Percentiles rank a stretch among this genome's conserved stretches.
Conservation (phyloP, 2,329 filamentous ascomycete species). For the Sordariomycetes sp. region DNA sequence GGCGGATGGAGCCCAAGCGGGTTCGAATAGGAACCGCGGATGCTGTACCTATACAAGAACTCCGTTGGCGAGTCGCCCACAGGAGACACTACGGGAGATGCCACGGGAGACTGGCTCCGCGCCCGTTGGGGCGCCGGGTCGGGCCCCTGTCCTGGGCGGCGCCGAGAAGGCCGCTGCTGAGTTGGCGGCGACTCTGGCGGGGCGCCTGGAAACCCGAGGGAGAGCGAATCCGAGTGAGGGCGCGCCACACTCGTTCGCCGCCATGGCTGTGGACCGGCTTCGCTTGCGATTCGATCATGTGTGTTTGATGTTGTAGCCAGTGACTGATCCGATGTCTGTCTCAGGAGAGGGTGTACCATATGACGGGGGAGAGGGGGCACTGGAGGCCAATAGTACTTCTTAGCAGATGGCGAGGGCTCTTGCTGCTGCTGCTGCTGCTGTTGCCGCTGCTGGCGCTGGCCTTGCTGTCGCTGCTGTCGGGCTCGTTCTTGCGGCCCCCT, state of each 20-base stretch:
- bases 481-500: not conserved
- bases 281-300: not conserved
- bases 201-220: not conserved
- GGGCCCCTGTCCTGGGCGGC: not conserved
- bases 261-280: not conserved
- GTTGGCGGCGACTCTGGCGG: not conserved
- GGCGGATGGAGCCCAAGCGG: not conserved
- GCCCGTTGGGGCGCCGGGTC: not conserved
- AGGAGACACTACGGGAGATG: too few species aligned
- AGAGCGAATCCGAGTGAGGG: not conserved
- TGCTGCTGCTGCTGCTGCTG: not conserved
- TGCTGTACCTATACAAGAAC: not conserved
- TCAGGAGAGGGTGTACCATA: not conserved
- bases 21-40: not conserved
- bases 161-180: not conserved
- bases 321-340: not conserved
- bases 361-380: not conserved
- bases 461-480: not conserved
- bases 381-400: not conserved
- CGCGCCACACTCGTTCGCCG: not conserved
- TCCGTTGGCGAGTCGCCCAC: conserved; percentile 3
- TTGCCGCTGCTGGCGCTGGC: not conserved
- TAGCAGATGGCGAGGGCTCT: not conserved
- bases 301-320: not conserved
- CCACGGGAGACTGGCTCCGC: not conserved